Evolutionary conservation across 768 basidiomycete species (phyloP).

Genomic region (Dioszegia hungarica): DNA sequence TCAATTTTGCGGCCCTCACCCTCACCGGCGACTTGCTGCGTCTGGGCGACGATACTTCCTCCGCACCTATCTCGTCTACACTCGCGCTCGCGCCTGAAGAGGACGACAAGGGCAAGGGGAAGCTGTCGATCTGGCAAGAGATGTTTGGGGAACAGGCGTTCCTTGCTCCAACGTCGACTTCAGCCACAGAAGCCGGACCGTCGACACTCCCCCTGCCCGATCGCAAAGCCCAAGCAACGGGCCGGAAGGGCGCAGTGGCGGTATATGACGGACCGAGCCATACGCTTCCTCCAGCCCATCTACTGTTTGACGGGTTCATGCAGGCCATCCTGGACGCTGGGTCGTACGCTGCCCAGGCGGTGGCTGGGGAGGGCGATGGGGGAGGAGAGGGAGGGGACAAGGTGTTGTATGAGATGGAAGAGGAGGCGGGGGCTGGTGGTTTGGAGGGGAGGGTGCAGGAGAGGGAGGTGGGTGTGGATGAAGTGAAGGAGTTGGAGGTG

Average conservation of each 20-base stretch:
- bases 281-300: slow-evolving; percentile 67
- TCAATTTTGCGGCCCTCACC: slow-evolving; percentile 27
- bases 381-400: slow-evolving; percentile 18
- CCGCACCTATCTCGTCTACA: slow-evolving; percentile 9
- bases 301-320: slow-evolving; percentile 65
- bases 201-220: slow-evolving; percentile 41
- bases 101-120: slow-evolving; percentile 24
- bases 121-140: slow-evolving; percentile 74
- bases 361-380: no score
- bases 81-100: no score
- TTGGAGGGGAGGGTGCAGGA: slow-evolving; percentile 19
- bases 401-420: slow-evolving; percentile 25
- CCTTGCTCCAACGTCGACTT: slow-evolving; percentile 11
- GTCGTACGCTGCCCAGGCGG: neutral
- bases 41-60: slow-evolving; percentile 30
- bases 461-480: slow-evolving; percentile 55
- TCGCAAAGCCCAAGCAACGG: slow-evolving; percentile 15
- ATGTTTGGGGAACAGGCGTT: slow-evolving; percentile 81
- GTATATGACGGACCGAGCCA: slow-evolving; percentile 69
- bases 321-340: slow-evolving; percentile 50
- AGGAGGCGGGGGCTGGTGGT: slow-evolving; percentile 5
- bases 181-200: neutral
- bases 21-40: slow-evolving; percentile 44
- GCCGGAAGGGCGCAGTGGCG: slow-evolving; percentile 26
- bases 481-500: slow-evolving; percentile 60